Evolutionary conservation across 257 asterid species (phyloP).

Genomic region (Thymus quinquecostatus): DNA sequence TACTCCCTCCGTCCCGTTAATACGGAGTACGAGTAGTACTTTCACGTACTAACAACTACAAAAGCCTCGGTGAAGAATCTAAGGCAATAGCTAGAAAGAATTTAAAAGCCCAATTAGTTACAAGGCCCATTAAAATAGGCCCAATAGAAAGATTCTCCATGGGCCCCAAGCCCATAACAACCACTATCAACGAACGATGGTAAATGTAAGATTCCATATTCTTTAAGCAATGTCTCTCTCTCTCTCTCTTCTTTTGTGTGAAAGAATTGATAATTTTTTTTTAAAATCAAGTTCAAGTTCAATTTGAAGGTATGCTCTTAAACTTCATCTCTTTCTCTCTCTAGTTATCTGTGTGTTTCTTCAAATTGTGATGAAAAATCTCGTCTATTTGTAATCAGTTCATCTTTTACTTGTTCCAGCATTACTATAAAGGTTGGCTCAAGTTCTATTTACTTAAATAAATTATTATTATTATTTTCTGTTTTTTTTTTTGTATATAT

Average conservation of each 20-base stretch:
- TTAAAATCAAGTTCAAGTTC: too few species aligned
- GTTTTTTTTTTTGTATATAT: not conserved
- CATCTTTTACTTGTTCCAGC: not conserved
- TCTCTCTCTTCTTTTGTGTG: conserved; percentile 13
- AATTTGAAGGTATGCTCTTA: conserved; percentile 35
- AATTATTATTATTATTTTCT: not conserved
- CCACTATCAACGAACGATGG: not conserved
- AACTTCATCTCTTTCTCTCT: not conserved
- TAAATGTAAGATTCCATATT: conserved; percentile 26
- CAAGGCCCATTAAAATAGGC: too few species aligned
- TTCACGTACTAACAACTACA: too few species aligned
- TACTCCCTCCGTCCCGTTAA: too few species aligned
- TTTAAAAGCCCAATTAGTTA: not conserved
- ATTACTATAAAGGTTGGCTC: conserved; percentile 10
- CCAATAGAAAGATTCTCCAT: not conserved
- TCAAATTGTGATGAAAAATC: not conserved
- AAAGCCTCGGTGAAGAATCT: too few species aligned
- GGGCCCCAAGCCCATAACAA: conserved; percentile 37
- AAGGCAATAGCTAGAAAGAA: too few species aligned
- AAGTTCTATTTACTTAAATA: not conserved
- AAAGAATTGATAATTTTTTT: conserved; percentile 15
- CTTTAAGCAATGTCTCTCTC: conserved; percentile 35
- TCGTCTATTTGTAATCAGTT: conserved; percentile 7
- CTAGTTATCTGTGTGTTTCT: not conserved
- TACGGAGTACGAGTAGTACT: too few species aligned